These are phyloP conservation scores for Suhomyces chickasaworum DNA, from an alignment of 1,139 yeast genomes.

Conservation along the genomic window DNA sequence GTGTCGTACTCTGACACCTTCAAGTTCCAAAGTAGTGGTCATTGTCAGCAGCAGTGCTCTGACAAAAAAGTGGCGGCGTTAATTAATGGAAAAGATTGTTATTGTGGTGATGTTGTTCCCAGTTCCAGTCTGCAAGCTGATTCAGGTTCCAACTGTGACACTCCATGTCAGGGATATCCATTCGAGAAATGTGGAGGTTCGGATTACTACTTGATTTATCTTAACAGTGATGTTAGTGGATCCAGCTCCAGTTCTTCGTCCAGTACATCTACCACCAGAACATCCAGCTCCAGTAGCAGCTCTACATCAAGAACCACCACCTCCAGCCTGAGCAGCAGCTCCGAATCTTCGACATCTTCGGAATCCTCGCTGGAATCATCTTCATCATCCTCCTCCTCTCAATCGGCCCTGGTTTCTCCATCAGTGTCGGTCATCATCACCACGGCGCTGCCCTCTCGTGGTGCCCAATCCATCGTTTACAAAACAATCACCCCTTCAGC, in stretches of 20 bases:
- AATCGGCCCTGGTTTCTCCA: conserved; percentile 17
- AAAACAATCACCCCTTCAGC: conserved; percentile 19
- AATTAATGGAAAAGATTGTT: conserved; percentile 55
- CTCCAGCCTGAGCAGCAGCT: neutral
- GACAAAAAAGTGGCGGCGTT: conserved; percentile 56
- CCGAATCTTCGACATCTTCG: conserved; percentile 2
- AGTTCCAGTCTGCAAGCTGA: conserved; percentile 30
- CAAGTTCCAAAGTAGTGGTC: conserved; percentile 52
- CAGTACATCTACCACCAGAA: conserved; percentile 2
- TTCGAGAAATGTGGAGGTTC: conserved; percentile 66
- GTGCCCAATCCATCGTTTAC: conserved; percentile 17
- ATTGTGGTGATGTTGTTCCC: conserved; percentile 58
- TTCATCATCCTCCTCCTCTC: conserved; percentile 5
- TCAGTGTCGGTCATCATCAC: conserved; percentile 15
- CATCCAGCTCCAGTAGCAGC: conserved; percentile 17
- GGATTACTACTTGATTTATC: conserved; percentile 51
- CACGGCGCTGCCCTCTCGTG: conserved; percentile 13
- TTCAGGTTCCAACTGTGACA: conserved; percentile 43
- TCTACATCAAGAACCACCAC: conserved; percentile 8
- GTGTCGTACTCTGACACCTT: conserved; percentile 33
- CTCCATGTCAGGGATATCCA: conserved; percentile 58
- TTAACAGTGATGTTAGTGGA: conserved; percentile 31
- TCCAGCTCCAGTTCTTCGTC: neutral
- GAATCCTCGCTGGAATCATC: neutral
- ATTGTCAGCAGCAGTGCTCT: conserved; percentile 50